Evolutionary conservation across 257 asterid genomes (phyloP), one percentile per base, ranked within the genome.

Genomic region (Pogostemon cablin): DNA sequence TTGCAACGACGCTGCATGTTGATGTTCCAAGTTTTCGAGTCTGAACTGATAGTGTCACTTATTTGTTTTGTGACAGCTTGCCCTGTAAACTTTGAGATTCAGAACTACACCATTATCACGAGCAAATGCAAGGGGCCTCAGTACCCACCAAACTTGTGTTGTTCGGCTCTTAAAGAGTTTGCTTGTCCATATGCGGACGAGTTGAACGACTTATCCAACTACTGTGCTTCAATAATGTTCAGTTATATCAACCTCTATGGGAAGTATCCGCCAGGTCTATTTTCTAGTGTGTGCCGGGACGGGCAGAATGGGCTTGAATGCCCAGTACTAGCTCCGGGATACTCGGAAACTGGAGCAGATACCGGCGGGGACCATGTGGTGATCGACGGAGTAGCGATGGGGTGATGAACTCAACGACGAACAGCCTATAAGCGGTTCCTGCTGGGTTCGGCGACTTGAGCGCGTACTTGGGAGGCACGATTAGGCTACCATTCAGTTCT

Each of bases 181-280:
- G 84, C 92, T 2, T 92, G 98, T 61, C 96, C 92, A 9, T 86
- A 20, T 56, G 55, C 53, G 1, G 90, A 83, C 0, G 57, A 70
- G 0, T 1, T 87, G 65, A 89, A 89, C 47, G 96, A 92, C 65
- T 50, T 85, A 41, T 25, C 86, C 0, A 89, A 67, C 3, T 88
- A 92, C 10, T 89, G 98, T 47, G 93, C 98, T 60, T 58, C 86
- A 4, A 80, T 85, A 54, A 92, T 92, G 98, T 92, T 89, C 88
- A 85, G 93, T 78, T 92, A 92, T 65, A 92, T 92, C 65, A 85
- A 87, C 78, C 86, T 87, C 50, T 66, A 79, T 6, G 98, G 96
- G 46, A 83, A 85, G 74, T 92, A 92, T 61, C 96, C 98, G 3
- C 88, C 92, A 0, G 96, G 96, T 34, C 80, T 87, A 43, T 87